phyloP scores from a whole-genome alignment of 2,329 filamentous ascomycete genomes.

The Paracorniculantispora psalliotae region DNA sequence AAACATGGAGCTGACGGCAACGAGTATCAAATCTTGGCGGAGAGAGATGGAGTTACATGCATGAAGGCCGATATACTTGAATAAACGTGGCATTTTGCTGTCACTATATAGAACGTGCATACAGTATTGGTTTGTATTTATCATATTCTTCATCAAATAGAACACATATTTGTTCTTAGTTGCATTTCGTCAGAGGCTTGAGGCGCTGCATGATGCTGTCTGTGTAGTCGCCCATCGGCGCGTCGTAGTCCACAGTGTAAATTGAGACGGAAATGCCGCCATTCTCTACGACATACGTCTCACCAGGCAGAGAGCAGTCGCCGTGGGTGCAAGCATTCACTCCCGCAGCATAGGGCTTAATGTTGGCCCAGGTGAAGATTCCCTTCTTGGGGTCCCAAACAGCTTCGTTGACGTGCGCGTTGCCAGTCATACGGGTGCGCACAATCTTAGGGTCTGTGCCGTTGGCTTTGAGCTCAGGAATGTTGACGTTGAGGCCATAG shows the following conservation, averaged over 20 bases:
- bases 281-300: slow-evolving; percentile 41
- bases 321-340: slow-evolving; percentile 48
- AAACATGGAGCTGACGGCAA: not conserved
- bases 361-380: slow-evolving; percentile 37
- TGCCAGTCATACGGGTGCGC: slow-evolving; percentile 44
- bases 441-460: slow-evolving; percentile 37
- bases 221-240: slow-evolving; percentile 30
- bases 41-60: slow-evolving; percentile 11
- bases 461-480: slow-evolving; percentile 38
- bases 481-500: slow-evolving; percentile 49
- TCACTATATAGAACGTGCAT: not conserved
- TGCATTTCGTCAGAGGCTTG: slow-evolving; percentile 17
- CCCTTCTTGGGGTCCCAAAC: slow-evolving; percentile 39
- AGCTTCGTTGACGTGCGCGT: slow-evolving; percentile 41
- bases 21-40: not conserved
- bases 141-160: not conserved
- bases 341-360: slow-evolving; percentile 33
- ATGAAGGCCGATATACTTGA: slow-evolving; percentile 13
- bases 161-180: not conserved
- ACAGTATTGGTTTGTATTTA: not conserved
- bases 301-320: slow-evolving; percentile 44
- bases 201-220: slow-evolving; percentile 22
- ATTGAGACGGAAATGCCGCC: slow-evolving; percentile 39
- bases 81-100: too few species aligned
- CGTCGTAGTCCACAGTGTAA: slow-evolving; percentile 48